Evolutionary conservation across 2,329 filamentous ascomycete species (phyloP).

Genomic region (Sporothrix sp.): DNA sequence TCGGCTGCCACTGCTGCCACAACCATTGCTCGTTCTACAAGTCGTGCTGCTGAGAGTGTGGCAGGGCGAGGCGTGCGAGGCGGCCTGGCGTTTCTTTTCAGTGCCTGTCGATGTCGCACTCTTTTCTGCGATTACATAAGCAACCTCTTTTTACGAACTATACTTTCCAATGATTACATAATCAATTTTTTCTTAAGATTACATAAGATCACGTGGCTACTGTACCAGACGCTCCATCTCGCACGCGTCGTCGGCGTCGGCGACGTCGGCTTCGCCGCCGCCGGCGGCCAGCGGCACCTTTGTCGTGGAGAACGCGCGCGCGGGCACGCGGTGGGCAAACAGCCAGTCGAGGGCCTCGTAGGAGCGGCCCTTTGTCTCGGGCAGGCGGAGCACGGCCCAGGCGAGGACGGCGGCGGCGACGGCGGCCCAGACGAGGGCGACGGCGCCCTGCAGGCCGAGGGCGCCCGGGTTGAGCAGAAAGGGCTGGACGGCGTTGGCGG

Average conservation of each 20-base stretch:
- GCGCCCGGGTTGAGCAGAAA: conserved; percentile 31
- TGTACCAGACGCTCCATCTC: conserved; percentile 3
- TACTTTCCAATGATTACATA: background rate
- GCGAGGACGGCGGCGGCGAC: conserved; percentile 35
- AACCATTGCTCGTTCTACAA: conserved; percentile 17
- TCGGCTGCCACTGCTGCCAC: conserved; percentile 20
- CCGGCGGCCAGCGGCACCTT: background rate
- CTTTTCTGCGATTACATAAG: no score
- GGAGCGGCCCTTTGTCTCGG: conserved; percentile 38
- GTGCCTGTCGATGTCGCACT: no score
- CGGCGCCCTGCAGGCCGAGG: conserved; percentile 39
- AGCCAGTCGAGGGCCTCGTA: conserved; percentile 47
- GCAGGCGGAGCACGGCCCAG: conserved; percentile 44
- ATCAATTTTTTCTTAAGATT: background rate
- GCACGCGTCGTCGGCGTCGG: background rate
- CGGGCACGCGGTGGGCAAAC: conserved; percentile 36
- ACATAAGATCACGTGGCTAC: background rate
- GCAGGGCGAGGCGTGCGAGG: background rate
- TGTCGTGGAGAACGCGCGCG: conserved; percentile 23
- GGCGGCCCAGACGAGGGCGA: conserved; percentile 36
- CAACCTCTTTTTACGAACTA: no score
- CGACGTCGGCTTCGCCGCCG: background rate
- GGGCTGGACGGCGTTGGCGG: conserved; percentile 23
- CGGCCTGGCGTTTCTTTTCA: background rate
- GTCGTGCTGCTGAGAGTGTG: conserved; percentile 15